Conservation (phyloP, 257 asterid genomes). For the Phtheirospermum japonicum region DNA sequence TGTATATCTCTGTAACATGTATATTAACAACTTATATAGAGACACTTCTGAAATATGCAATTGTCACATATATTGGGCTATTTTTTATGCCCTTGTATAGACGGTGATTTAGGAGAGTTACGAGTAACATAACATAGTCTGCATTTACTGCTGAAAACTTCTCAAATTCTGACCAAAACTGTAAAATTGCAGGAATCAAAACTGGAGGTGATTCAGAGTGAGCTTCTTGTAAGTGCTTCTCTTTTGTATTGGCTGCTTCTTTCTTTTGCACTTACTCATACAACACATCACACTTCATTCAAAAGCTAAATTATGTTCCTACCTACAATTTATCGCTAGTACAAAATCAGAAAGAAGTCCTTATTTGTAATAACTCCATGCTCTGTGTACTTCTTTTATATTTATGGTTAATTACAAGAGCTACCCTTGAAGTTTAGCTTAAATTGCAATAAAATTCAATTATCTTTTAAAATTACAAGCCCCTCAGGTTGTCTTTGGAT, state of each 20-base stretch:
- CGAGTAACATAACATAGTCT: neutral
- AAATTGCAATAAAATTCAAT: too few species aligned
- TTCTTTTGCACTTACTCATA: too few species aligned
- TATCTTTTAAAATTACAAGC: too few species aligned
- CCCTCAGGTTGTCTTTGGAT: too few species aligned
- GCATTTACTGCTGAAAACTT: neutral
- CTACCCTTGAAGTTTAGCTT: too few species aligned
- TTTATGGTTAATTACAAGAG: neutral
- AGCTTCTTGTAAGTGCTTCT: conserved; percentile 4
- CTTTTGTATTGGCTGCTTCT: neutral
- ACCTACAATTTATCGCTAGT: too few species aligned
- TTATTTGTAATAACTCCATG: neutral
- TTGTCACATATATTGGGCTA: neutral
- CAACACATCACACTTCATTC: too few species aligned
- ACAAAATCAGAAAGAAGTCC: too few species aligned
- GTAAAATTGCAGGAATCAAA: neutral
- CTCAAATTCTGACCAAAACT: neutral
- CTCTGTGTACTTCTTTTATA: neutral
- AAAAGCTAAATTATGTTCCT: too few species aligned
- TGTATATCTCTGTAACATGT: neutral
- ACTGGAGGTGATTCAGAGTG: conserved; percentile 8
- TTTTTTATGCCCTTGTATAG: neutral
- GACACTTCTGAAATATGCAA: neutral
- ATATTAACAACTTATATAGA: neutral
- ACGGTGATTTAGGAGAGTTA: neutral